Evolutionary conservation across 371 early-diverging fungal genomes (phyloP).

Genomic region (Gilbertella persicaria): DNA sequence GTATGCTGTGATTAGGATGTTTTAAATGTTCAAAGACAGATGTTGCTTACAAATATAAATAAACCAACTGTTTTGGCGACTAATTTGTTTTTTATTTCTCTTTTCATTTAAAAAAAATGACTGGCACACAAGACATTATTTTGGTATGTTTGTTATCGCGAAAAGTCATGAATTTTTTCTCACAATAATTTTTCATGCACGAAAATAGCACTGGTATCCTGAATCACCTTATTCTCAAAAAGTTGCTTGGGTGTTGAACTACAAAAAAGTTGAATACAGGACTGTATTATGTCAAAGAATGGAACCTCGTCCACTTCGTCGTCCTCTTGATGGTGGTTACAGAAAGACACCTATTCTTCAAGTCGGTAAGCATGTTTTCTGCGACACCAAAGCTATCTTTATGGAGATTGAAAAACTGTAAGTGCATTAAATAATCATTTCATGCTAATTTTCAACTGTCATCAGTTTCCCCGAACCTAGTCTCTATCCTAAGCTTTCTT

Average conservation of each 20-base stretch:
- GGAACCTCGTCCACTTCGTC: conserved; percentile 37
- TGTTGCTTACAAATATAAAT: not conserved
- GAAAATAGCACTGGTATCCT: conserved; percentile 27
- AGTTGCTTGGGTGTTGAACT: conserved; percentile 30
- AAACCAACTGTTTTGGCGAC: not conserved
- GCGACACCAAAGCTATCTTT: conserved; percentile 49
- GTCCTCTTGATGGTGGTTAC: conserved; percentile 53
- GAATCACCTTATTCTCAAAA: conserved; percentile 30
- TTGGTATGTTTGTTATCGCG: no score
- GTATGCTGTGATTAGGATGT: no score
- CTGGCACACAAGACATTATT: not conserved
- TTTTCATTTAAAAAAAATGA: not conserved
- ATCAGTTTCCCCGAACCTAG: conserved; percentile 22
- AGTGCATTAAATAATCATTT: not conserved
- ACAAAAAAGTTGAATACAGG: conserved; percentile 37
- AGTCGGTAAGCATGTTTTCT: conserved; percentile 54
- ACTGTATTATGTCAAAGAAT: conserved; percentile 20
- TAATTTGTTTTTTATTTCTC: not conserved
- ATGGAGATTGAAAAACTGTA: conserved; percentile 52
- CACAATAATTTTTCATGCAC: not conserved
- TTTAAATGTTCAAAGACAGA: not conserved
- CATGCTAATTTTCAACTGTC: not conserved
- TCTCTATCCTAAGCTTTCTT: conserved; percentile 9
- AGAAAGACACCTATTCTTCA: conserved; percentile 61
- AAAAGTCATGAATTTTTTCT: no score